phyloP scores from a whole-genome alignment of 106 monocot genomes.

The Alisma plantagoaquatica region DNA sequence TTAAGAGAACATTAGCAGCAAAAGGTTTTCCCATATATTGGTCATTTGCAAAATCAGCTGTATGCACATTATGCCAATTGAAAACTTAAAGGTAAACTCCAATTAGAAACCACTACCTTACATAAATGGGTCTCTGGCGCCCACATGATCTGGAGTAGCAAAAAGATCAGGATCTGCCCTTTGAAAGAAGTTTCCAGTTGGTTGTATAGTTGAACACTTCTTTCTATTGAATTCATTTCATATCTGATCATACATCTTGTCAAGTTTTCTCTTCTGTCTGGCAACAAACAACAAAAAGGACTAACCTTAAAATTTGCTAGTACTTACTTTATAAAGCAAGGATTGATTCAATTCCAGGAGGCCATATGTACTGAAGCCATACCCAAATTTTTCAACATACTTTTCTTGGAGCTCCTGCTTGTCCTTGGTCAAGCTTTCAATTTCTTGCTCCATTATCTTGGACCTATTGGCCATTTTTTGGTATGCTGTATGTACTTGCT shows the following conservation, averaged over 20 bases:
- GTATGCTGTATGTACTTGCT: constrained; percentile 78
- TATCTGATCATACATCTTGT: constrained; percentile 97
- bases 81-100: background rate
- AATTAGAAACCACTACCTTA: constrained; percentile 38
- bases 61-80: background rate
- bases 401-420: constrained; percentile 97
- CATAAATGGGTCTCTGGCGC: constrained; percentile 33
- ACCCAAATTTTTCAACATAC: constrained; percentile 86
- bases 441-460: constrained; percentile 90
- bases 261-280: constrained; percentile 97
- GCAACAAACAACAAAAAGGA: background rate
- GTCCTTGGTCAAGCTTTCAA: constrained; percentile 74
- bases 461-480: constrained; percentile 91
- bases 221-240: constrained; percentile 66
- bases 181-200: constrained; percentile 47
- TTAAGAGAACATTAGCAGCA: background rate
- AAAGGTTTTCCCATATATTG: background rate
- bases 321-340: background rate
- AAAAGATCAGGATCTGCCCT: constrained; percentile 74
- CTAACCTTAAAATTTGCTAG: background rate
- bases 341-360: background rate
- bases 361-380: background rate
- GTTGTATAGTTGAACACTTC: constrained; percentile 88
- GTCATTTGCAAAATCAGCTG: background rate
- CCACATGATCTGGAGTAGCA: constrained; percentile 45